Evolutionary conservation across 768 basidiomycete species (phyloP).

Genomic region (Suillus hirtellus): DNA sequence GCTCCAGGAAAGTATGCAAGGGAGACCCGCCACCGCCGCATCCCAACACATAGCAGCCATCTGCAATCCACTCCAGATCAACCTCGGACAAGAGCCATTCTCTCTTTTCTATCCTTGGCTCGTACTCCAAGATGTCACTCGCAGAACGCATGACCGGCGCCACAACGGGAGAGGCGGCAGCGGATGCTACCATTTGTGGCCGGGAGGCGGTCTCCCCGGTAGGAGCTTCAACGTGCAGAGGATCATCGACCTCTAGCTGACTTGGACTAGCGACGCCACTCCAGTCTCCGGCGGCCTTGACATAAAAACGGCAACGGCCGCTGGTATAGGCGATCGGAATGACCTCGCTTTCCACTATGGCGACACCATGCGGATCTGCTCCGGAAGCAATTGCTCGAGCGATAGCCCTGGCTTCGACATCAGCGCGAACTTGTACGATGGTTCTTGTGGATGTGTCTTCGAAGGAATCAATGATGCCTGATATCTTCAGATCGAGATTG

Average conservation of each 20-base stretch:
- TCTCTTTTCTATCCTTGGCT: constrained; percentile 37
- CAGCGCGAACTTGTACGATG: constrained; percentile 31
- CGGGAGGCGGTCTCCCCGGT: constrained; percentile 9
- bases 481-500: constrained; percentile 32
- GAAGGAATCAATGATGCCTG: constrained; percentile 47
- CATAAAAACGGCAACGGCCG: constrained; percentile 46
- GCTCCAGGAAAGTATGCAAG: constrained; percentile 49
- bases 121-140: constrained; percentile 36
- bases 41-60: constrained; percentile 63
- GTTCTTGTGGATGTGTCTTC: constrained; percentile 39
- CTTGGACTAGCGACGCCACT: constrained; percentile 26
- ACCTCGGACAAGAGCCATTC: constrained; percentile 49
- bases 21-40: constrained; percentile 66
- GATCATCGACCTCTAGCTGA: constrained; percentile 20
- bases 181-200: constrained; percentile 7
- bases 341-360: constrained; percentile 55
- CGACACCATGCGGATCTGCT: constrained; percentile 42
- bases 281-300: constrained; percentile 61
- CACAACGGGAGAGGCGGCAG: constrained; percentile 16
- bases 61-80: constrained; percentile 59
- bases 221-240: background rate
- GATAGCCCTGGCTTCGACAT: constrained; percentile 42
- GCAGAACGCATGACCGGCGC: constrained; percentile 18
- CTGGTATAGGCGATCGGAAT: constrained; percentile 44
- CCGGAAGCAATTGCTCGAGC: constrained; percentile 45